These are phyloP conservation scores for Arthroderma uncinatum DNA, from an alignment of 2,329 filamentous ascomycete genomes.

Conservation along the genomic window DNA sequence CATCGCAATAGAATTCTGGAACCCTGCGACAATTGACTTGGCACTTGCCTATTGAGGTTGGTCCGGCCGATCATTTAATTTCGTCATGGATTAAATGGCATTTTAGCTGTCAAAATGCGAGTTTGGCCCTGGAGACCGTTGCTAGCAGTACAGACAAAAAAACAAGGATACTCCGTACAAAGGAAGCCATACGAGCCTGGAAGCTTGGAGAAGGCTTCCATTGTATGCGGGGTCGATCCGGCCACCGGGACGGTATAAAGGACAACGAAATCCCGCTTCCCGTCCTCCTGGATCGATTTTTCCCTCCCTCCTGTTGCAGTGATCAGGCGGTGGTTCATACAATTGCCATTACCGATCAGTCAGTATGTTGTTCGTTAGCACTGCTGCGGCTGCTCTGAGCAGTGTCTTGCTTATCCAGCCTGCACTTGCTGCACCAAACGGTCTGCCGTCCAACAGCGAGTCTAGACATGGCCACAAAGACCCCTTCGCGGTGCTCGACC, in stretches of 20 bases:
- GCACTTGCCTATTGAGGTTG: slow-evolving; percentile 1
- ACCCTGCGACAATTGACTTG: neutral
- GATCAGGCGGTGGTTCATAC: slow-evolving; percentile 4
- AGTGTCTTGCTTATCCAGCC: slow-evolving; percentile 10
- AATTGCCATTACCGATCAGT: neutral
- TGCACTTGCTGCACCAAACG: slow-evolving; percentile 4
- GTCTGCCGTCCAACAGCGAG: neutral
- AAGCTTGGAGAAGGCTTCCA: neutral
- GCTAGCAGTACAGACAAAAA: neutral
- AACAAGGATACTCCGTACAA: neutral
- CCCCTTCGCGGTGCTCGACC: slow-evolving; percentile 15
- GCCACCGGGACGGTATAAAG: neutral
- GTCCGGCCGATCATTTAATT: slow-evolving; percentile 2
- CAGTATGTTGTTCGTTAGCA: slow-evolving; percentile 10
- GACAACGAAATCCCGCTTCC: neutral
- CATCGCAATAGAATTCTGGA: neutral
- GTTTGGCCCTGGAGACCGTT: slow-evolving; percentile 8
- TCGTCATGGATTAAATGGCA: slow-evolving; percentile 5
- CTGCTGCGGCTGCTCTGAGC: slow-evolving; percentile 9
- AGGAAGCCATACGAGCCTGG: slow-evolving; percentile 3
- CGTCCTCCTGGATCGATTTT: neutral
- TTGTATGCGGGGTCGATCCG: slow-evolving; percentile 5
- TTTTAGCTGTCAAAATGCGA: neutral
- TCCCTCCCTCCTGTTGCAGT: slow-evolving; percentile 1
- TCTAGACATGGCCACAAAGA: slow-evolving; percentile 4